Conservation (phyloP, 2,329 filamentous ascomycete genomes). For the Aureobasidium subglaciale region DNA sequence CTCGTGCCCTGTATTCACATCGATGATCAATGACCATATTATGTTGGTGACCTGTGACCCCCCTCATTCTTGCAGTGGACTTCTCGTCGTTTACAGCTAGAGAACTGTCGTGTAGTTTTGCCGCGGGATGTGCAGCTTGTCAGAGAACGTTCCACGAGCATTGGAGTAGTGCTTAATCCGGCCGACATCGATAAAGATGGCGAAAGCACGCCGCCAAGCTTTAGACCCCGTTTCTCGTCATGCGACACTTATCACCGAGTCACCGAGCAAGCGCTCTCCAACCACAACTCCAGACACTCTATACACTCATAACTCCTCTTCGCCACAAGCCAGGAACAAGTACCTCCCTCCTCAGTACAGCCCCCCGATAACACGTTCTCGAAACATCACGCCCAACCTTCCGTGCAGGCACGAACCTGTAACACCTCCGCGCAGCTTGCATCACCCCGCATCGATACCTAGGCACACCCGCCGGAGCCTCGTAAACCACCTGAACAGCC, state of each 20-base stretch:
- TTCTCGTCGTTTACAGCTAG: no score
- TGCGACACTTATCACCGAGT: neutral
- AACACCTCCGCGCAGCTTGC: neutral
- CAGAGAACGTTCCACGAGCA: no score
- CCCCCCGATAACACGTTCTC: neutral
- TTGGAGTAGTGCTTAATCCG: no score
- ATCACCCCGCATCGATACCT: constrained; percentile 3
- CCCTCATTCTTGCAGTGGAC: no score
- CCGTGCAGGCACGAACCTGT: neutral
- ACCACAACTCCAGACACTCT: no score
- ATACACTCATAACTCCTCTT: neutral
- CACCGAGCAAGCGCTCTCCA: neutral
- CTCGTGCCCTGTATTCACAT: no score
- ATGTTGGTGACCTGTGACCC: no score
- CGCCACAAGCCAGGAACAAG: neutral
- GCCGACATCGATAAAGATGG: neutral
- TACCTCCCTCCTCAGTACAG: neutral
- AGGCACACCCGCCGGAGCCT: no score
- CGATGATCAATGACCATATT: no score
- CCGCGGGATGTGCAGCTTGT: no score
- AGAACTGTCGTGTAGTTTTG: no score
- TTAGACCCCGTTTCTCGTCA: neutral
- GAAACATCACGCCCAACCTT: neutral
- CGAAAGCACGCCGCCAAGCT: neutral
- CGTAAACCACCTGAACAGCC: neutral